A percentile compares a stretch with the other conserved stretches of the same genome.
Conservation (phyloP, 495 filamentous ascomycete genomes). For the Penicillium diatomitis region DNA sequence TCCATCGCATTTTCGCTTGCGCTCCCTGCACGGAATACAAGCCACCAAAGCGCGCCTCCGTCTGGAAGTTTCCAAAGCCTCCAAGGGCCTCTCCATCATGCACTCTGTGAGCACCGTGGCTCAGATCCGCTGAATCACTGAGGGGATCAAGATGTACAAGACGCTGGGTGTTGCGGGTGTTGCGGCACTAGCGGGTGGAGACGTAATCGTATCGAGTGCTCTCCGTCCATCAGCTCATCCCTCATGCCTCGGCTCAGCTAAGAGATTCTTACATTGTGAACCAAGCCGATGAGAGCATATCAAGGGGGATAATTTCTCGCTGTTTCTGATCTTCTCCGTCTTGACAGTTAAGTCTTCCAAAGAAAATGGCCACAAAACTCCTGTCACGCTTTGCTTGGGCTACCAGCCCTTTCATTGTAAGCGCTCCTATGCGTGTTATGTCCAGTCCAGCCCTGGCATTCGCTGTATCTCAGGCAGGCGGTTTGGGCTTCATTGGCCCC, state of each 20-base stretch:
- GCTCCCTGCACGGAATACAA: slow-evolving; percentile 39
- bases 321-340: too few species aligned
- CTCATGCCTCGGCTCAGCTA: not conserved
- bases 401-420: slow-evolving; percentile 49
- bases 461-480: slow-evolving; percentile 56
- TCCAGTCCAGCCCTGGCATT: slow-evolving; percentile 49
- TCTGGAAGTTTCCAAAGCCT: slow-evolving; percentile 10
- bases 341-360: not conserved
- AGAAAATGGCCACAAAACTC: slow-evolving; percentile 13
- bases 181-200: slow-evolving; percentile 1
- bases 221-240: not conserved
- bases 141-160: not conserved
- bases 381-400: slow-evolving; percentile 53
- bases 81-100: not conserved
- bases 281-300: too few species aligned
- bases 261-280: too few species aligned
- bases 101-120: too few species aligned
- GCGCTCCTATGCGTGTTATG: slow-evolving; percentile 67
- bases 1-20: slow-evolving; percentile 44
- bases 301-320: too few species aligned
- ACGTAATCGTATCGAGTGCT: not conserved
- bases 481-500: slow-evolving; percentile 46
- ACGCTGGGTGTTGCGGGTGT: slow-evolving; percentile 6
- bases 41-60: slow-evolving; percentile 30
- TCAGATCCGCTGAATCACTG: too few species aligned